Evolutionary conservation across 192 early-diverging fungal species (phyloP).

Genomic region (Allomyces arbusculus): DNA sequence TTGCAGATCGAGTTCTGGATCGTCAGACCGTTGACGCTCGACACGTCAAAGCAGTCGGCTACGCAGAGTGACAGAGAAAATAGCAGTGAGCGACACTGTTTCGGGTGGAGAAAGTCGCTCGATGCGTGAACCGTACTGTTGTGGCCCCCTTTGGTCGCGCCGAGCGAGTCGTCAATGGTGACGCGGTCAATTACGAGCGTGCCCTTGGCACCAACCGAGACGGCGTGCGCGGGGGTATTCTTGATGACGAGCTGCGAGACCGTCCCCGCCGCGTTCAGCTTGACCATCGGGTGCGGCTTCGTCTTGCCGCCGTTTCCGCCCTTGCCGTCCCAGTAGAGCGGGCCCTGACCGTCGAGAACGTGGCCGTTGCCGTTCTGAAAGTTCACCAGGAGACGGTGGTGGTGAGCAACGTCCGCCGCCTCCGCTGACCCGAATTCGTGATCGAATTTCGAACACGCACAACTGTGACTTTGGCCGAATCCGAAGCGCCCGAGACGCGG

Average conservation of each 20-base stretch:
- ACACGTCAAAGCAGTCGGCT: conserved; percentile 6
- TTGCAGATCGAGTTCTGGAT: conserved; percentile 4
- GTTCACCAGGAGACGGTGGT: no score
- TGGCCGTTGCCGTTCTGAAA: conserved; percentile 1
- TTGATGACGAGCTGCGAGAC: conserved; percentile 2
- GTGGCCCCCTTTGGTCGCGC: conserved; percentile 6
- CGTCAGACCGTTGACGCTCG: neutral
- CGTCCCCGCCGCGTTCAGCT: neutral
- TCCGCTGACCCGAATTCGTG: no score
- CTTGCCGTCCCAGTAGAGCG: conserved; percentile 9
- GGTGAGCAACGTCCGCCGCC: no score
- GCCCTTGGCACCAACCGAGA: conserved; percentile 4
- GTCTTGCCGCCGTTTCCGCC: conserved; percentile 8
- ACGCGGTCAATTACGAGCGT: conserved; percentile 5
- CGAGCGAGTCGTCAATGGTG: conserved; percentile 8
- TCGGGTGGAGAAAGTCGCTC: no score
- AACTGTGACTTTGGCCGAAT: no score
- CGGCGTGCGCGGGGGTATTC: conserved; percentile 9
- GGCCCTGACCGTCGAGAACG: conserved; percentile 5
- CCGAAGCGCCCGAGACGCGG: conserved; percentile 4
- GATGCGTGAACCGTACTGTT: neutral
- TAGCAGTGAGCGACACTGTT: no score
- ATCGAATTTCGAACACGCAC: no score
- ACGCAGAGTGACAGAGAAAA: no score
- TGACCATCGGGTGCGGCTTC: conserved; percentile 4